Evolutionary conservation across 768 basidiomycete genomes (phyloP).

Genomic region (Amanita fuliginea): DNA sequence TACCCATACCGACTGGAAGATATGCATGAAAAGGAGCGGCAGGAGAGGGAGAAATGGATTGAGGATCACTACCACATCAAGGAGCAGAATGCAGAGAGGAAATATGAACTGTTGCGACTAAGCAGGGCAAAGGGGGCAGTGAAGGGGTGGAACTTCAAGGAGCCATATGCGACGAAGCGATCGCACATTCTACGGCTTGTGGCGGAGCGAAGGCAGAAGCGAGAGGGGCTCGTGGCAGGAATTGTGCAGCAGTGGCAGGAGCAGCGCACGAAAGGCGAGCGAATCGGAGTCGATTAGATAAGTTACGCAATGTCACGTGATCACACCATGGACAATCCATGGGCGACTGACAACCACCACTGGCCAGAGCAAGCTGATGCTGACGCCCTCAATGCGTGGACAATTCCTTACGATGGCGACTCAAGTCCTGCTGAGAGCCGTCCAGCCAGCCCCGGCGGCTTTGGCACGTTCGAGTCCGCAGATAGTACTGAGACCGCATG

Average conservation of each 20-base stretch:
- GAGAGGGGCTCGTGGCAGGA: conserved; percentile 26
- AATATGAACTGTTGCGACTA: conserved; percentile 26
- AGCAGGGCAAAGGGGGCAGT: conserved; percentile 22
- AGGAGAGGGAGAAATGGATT: conserved; percentile 47
- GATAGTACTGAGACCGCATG: conserved; percentile 26
- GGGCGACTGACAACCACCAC: conserved; percentile 43
- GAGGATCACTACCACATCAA: conserved; percentile 49
- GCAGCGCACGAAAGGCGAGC: conserved; percentile 21
- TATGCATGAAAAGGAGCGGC: conserved; percentile 48
- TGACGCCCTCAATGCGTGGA: conserved; percentile 7
- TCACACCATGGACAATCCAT: conserved; percentile 61
- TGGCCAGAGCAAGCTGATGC: conserved; percentile 28
- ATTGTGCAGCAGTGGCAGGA: conserved; percentile 24
- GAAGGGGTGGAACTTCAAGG: conserved; percentile 31
- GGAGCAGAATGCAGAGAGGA: conserved; percentile 22
- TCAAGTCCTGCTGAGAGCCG: conserved; percentile 19
- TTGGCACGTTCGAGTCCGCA: conserved; percentile 49
- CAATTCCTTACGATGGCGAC: background rate
- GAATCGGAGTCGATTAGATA: conserved; percentile 8
- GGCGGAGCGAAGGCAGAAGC: conserved; percentile 28
- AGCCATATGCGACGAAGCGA: conserved; percentile 30
- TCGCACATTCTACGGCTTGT: conserved; percentile 34
- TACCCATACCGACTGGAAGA: conserved; percentile 78
- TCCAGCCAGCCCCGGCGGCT: conserved; percentile 38
- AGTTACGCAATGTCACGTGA: conserved; percentile 2